These are phyloP conservation scores for Cronartium quercuum DNA, from an alignment of 1,284 basidiomycete species.

Conservation along the genomic window DNA sequence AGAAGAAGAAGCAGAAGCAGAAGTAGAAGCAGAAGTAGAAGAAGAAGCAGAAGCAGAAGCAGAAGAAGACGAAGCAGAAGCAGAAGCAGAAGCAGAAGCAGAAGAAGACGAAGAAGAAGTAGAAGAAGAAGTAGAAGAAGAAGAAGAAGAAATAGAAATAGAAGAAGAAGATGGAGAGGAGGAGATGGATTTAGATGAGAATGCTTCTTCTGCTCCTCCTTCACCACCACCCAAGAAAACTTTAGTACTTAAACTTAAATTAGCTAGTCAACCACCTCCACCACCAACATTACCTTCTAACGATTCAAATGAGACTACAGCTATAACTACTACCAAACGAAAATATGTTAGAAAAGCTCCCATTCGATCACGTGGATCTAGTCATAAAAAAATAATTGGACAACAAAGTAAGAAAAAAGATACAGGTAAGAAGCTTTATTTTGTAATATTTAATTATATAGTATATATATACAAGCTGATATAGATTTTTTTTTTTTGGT, in stretches of 20 bases:
- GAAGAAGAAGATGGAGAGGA: conserved; percentile 30
- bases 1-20: neutral
- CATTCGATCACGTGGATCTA: conserved; percentile 1
- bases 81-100: conserved; percentile 29
- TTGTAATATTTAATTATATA: neutral
- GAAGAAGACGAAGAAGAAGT: conserved; percentile 32
- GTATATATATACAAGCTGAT: neutral
- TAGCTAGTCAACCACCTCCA: conserved; percentile 19
- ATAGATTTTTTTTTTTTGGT: neutral
- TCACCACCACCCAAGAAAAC: conserved; percentile 36
- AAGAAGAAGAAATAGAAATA: conserved; percentile 10
- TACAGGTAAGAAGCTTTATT: neutral
- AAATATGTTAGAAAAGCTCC: conserved; percentile 24
- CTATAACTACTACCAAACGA: conserved; percentile 4
- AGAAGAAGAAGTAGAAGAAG: conserved; percentile 17
- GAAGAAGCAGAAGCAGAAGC: neutral
- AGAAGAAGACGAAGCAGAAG: conserved; percentile 19
- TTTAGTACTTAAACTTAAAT: conserved; percentile 36
- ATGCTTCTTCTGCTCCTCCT: conserved; percentile 10
- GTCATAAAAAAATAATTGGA: conserved; percentile 10
- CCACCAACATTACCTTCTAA: neutral
- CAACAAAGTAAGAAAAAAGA: neutral
- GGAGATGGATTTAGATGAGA: conserved; percentile 35
- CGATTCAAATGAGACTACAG: neutral
- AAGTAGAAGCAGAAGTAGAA: conserved; percentile 28